phyloP scores from a whole-genome alignment of 345 rosid genomes.

The Hypericum perforatum region DNA sequence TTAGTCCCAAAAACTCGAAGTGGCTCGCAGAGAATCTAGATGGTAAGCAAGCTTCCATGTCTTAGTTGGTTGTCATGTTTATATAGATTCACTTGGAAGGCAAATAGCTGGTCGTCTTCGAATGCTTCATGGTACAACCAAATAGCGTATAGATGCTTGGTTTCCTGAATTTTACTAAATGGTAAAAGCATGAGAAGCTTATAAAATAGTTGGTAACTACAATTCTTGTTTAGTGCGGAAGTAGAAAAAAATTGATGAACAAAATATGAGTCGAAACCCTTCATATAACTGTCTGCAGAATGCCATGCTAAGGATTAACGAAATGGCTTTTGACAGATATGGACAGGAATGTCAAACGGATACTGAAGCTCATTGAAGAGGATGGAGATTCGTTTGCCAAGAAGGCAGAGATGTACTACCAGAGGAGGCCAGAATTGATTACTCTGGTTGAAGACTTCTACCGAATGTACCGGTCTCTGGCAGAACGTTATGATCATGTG shows the following conservation, averaged over 20 bases:
- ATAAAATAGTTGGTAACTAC: too few species aligned
- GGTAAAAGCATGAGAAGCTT: too few species aligned
- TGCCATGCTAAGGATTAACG: conserved; percentile 9
- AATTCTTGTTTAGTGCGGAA: too few species aligned
- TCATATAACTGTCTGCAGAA: conserved; percentile 4
- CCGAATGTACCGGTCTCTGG: conserved; percentile 34
- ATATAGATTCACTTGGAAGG: too few species aligned
- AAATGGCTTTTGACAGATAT: conserved; percentile 28
- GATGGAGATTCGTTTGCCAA: conserved; percentile 27
- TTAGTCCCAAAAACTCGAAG: conserved; percentile 25
- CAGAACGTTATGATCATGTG: conserved; percentile 36
- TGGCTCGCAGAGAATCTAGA: conserved; percentile 42
- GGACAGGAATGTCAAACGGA: conserved; percentile 30
- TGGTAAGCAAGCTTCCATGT: conserved; percentile 25
- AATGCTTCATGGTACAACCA: too few species aligned
- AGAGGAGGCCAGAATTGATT: conserved; percentile 33
- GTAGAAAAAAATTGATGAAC: too few species aligned
- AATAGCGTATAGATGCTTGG: too few species aligned
- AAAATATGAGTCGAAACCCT: too few species aligned
- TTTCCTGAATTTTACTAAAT: too few species aligned
- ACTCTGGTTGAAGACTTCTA: conserved; percentile 33
- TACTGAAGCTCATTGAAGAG: conserved; percentile 38
- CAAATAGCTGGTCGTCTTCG: too few species aligned
- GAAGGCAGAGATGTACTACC: conserved; percentile 26
- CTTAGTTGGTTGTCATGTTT: too few species aligned